These are phyloP conservation scores for Trypanosoma scelopori DNA, from an alignment of 208 protist species.

Conservation along the genomic window DNA sequence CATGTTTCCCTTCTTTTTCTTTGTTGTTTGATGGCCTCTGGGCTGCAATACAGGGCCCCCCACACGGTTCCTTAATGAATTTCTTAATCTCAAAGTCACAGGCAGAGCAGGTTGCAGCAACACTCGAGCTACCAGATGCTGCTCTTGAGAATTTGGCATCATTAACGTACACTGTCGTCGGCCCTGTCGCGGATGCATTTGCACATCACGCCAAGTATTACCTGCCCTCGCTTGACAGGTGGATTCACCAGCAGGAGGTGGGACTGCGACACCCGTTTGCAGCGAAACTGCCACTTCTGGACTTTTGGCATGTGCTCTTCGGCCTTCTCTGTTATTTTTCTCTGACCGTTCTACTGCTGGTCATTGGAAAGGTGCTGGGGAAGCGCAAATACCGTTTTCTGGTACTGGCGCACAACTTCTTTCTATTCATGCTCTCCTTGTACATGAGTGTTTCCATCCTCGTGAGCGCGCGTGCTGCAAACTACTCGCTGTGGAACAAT, in stretches of 20 bases:
- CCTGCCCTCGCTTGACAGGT: slow-evolving; percentile 27
- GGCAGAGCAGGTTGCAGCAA: slow-evolving; percentile 37
- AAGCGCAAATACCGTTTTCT: slow-evolving; percentile 50
- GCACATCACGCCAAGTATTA: slow-evolving; percentile 29
- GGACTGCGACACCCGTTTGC: slow-evolving; percentile 53
- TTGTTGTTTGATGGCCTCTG: too few relatives aligned
- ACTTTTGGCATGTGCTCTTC: slow-evolving; percentile 50
- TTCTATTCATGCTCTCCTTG: slow-evolving; percentile 55
- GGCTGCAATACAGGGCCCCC: too few relatives aligned
- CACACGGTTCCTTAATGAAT: slow-evolving; percentile 2
- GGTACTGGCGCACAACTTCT: slow-evolving; percentile 67
- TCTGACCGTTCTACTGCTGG: slow-evolving; percentile 30
- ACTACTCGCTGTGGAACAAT: slow-evolving; percentile 78
- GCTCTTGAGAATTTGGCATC: slow-evolving; percentile 32
- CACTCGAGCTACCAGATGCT: slow-evolving; percentile 62
- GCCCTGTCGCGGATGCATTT: slow-evolving; percentile 30
- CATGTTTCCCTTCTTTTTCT: too few relatives aligned
- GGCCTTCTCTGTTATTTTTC: slow-evolving; percentile 46
- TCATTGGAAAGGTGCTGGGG: slow-evolving; percentile 44
- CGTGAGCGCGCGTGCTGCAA: slow-evolving; percentile 53
- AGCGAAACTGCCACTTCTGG: slow-evolving; percentile 45
- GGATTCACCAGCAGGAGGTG: slow-evolving; percentile 21
- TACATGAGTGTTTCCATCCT: slow-evolving; percentile 76
- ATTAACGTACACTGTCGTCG: slow-evolving; percentile 33
- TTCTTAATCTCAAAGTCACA: slow-evolving; percentile 35